These are phyloP conservation scores for Sporothrix pallida DNA, from an alignment of 2,329 filamentous ascomycete species.

Conservation along the genomic window DNA sequence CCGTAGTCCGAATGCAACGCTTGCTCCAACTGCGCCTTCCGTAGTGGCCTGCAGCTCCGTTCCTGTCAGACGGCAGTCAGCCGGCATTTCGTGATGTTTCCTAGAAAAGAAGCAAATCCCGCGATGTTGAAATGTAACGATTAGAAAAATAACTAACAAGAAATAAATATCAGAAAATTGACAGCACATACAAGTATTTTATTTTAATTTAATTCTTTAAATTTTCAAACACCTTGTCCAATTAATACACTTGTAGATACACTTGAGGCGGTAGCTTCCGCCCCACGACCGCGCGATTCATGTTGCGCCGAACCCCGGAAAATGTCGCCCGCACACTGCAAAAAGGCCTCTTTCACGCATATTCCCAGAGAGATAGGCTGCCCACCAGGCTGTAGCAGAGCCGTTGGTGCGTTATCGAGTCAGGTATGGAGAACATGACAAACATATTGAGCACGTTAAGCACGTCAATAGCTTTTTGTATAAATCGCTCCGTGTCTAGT, in stretches of 20 bases:
- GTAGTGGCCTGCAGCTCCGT: background rate
- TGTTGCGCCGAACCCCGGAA: background rate
- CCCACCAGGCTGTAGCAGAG: constrained; percentile 1
- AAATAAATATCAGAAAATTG: too few relatives aligned
- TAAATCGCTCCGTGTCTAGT: background rate
- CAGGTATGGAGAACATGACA: constrained; percentile 1
- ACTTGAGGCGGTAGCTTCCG: background rate
- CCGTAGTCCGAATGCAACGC: constrained; percentile 11
- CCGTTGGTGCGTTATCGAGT: background rate
- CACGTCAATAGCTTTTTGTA: background rate
- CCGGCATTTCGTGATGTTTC: background rate
- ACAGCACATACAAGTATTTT: too few relatives aligned
- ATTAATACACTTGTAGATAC: background rate
- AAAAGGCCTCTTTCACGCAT: background rate
- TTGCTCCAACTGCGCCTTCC: background rate
- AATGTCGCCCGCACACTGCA: background rate
- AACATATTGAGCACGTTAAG: background rate
- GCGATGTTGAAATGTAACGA: background rate
- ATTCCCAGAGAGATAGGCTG: background rate
- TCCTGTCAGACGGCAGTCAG: background rate
- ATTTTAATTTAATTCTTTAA: too few relatives aligned
- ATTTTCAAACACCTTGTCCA: background rate
- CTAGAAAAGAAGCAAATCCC: background rate
- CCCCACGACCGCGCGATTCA: background rate
- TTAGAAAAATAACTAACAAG: too few relatives aligned